Evolutionary conservation across 2,329 filamentous ascomycete species (phyloP), one percentile per base, ranked within the genome.

Genomic region (Metarhizium humberi): DNA sequence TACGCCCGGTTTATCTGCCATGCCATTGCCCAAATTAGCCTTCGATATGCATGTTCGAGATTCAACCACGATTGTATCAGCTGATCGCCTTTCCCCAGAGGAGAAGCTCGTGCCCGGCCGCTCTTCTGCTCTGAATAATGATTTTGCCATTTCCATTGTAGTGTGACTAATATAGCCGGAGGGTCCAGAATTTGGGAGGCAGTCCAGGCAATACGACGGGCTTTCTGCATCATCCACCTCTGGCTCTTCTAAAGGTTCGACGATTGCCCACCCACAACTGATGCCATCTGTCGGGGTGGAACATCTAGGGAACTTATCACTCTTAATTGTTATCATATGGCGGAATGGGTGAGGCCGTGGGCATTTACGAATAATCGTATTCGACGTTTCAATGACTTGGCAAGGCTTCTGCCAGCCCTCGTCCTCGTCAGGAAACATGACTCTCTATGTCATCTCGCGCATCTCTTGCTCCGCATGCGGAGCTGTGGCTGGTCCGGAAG

Each of bases 381-480:
- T 56, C 32, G 63, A 58, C 6, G 67, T 69, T 49, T 71, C 61
- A 18, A 64, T 50, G 47, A 71, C 66, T 34, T 64, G 55, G 57
- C 73, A 73, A 40, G 69, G 69, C 55, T 56, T 55, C 55, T 59
- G 57, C 50, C 66, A 57, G 40, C 56, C 63, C 56, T 67, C 57
- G 46, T 57, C 62, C 56, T 64, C 59, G 55, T 59, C 59, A 58
- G 64, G 61, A 62, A 67, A 69, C 62, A 72, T 70, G 73, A 71
- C 70, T 60, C 68, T 64, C 73, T 76, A 76, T 64, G 71, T 68
- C 74, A 76, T 75, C 64, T 75, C 72, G 61, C 69, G 67, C 64
- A 76, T 67, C 65, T 76, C 73, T 61, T 75, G 69, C 55, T 75
- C 71, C 59, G 63, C 66, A 59, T 63, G 67, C 61, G 52, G 59